These are phyloP conservation scores for Agrocybe pediades DNA, from an alignment of 768 basidiomycete species.

Conservation along the genomic window DNA sequence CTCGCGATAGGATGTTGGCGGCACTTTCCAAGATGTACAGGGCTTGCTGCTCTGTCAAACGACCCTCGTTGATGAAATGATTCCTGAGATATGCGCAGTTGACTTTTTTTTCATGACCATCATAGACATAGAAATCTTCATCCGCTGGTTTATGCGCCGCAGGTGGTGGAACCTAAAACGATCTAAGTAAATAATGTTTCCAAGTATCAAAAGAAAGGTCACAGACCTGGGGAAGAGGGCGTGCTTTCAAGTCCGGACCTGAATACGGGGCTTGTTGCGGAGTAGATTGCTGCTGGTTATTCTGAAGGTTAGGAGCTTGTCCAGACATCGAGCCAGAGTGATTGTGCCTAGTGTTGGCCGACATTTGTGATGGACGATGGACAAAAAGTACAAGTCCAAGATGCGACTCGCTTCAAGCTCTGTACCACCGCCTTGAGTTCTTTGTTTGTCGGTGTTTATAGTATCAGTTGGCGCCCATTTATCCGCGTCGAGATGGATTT, in stretches of 20 bases:
- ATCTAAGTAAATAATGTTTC: neutral
- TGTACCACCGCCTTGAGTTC: neutral
- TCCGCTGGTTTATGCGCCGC: conserved; percentile 66
- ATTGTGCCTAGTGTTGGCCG: conserved; percentile 7
- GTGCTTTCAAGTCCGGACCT: conserved; percentile 5
- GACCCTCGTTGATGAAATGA: conserved; percentile 88
- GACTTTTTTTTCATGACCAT: conserved; percentile 60
- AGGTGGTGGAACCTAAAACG: conserved; percentile 68
- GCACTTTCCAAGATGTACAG: conserved; percentile 75
- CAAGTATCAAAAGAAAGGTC: neutral
- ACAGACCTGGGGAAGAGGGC: conserved; percentile 12
- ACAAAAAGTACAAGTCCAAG: too few relatives aligned
- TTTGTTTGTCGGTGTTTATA: neutral
- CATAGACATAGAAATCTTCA: conserved; percentile 65
- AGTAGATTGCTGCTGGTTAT: conserved; percentile 5
- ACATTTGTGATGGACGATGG: conserved; percentile 1
- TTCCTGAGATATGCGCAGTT: conserved; percentile 81
- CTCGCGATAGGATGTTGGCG: conserved; percentile 65
- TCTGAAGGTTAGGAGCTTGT: neutral
- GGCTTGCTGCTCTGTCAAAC: conserved; percentile 83
- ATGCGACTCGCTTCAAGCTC: neutral
- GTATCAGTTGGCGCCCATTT: neutral
- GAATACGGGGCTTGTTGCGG: conserved; percentile 1
- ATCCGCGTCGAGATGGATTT: too few relatives aligned
- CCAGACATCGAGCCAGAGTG: conserved; percentile 8